Base-by-base conservation (phyloP, 352 stramenopile species). In the Phytopythium sindhum region DNA sequence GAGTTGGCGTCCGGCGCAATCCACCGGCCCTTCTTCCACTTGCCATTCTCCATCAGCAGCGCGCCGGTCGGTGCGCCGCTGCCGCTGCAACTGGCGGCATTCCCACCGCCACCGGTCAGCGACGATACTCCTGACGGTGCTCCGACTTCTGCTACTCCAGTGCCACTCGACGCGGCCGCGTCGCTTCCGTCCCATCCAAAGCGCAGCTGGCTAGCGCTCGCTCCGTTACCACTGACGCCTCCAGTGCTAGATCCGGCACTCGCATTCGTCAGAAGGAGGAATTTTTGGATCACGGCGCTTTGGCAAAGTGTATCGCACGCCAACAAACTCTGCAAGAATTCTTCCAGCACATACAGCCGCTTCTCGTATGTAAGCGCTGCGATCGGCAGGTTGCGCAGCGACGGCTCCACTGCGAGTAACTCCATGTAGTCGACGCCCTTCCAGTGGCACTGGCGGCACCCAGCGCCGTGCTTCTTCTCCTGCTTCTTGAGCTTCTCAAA, bases 391-490 rank as follows among this genome's bases (percentile, higher is more conserved):
- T 75, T 66, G 58, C 73, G 80, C n/a, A 89, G 57, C 15, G 68
- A 74, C 24, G 80, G 80, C 48, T 79, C 71, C 24, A 93, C 69
- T 9, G 52, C 51, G 23, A 61, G 60, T 44, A 89, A 60, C 61
- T 93, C 84, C 47, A 73, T 69, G 64, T 91, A 93, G 70, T 93
- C 84, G 10, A 93, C 72, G 37, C 82, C 84, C 28, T 80, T 84
- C 72, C 75, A 90, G 70, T 93, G 84, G 35, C 72, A 76, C 12
- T 61, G 59, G 21, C 70, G 70, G 35, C 68, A 78, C 4, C 65
- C 76, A 2, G 69, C 45, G 6, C 77, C 79, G 53, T 79, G 75
- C 60, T 84, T 86, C 61, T 90, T 88, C 60, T 91, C 81, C 68
- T 93, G 84, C 70, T 84, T 80, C 63, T 79, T 81, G 0, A 86